Evolutionary conservation across 2,329 filamentous ascomycete genomes (phyloP), one percentile per base, ranked within the genome.

Genomic region (Helotiales sp.): DNA sequence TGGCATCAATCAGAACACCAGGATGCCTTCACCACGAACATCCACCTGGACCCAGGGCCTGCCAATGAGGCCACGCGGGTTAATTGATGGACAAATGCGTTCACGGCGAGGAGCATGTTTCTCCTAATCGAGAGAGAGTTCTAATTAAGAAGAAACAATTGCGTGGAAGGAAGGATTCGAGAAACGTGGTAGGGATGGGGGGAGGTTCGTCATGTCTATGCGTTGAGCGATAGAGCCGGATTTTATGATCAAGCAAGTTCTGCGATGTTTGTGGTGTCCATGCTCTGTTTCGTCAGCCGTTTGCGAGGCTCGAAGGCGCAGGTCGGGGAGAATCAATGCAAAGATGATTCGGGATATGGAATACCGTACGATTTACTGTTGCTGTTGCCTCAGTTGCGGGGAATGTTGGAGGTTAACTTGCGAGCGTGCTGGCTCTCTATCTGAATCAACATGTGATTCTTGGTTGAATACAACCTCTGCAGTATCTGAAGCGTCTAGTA

Each of bases 1-100:
- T 46, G 24, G 54, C 54, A 57, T 57, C 54, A 57, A 57, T 57
- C 54, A 52, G 36, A 52, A 17, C 47, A 36, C 3, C 24, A 47
- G 52, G 13, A 54, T 24, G 40, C 38, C 38, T 34, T 38, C 30
- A 44, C 40, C 40, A 27, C 40, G 19, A 24, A n/a, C 15, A 25
- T 44, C 22, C 22, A 44, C 9, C 36, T 19, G 36, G 5, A n/a
- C 8, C 17, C 13, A 40, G 10, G 19, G 9, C 8, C 15, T 8
- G 17, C 36, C 36, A 22, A 17, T 22, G 8, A 19, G 24, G 36
- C 6, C 12, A n/a, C 7, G 34, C 13, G n/a, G 10, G 7, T n/a
- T 40, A 40, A n/a, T 40, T 8, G 19, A 40, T 40, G 17, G n/a
- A 19, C 36, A 44, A 44, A 44, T 44, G 40, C 40, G 27, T 10